phyloP scores from a whole-genome alignment of 1,139 yeast species.

The Magnusiomyces sp. region DNA sequence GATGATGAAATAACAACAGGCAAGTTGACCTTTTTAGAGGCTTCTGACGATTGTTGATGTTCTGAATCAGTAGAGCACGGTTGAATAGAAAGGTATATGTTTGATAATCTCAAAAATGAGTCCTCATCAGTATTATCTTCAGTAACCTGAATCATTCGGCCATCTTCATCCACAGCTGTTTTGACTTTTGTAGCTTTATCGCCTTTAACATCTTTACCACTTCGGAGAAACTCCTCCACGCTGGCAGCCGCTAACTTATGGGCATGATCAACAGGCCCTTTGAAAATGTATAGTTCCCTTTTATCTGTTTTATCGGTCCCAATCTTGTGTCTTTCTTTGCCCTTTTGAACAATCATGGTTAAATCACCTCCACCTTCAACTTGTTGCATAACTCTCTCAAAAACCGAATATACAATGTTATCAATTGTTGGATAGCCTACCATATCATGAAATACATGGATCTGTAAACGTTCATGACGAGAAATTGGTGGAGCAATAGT shows the following conservation, averaged over 20 bases:
- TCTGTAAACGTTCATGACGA: conserved; percentile 65
- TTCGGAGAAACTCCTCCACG: conserved; percentile 52
- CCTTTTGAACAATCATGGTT: conserved; percentile 43
- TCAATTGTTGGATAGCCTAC: conserved; percentile 63
- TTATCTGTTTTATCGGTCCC: conserved; percentile 32
- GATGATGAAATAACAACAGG: conserved; percentile 21
- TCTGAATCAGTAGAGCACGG: conserved; percentile 40
- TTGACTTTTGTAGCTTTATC: conserved; percentile 3
- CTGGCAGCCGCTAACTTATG: conserved; percentile 83
- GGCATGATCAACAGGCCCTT: conserved; percentile 77
- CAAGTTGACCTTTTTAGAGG: conserved; percentile 18
- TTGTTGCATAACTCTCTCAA: conserved; percentile 78
- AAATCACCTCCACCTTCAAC: conserved; percentile 74
- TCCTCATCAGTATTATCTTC: conserved; percentile 13
- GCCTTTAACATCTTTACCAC: conserved; percentile 17
- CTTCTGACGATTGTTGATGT: conserved; percentile 32
- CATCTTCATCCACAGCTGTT: conserved; percentile 14
- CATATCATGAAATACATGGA: conserved; percentile 79
- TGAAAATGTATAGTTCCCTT: conserved; percentile 58
- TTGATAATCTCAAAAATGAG: conserved; percentile 40
- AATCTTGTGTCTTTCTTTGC: conserved; percentile 32
- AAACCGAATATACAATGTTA: conserved; percentile 54
- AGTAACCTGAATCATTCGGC: conserved; percentile 9
- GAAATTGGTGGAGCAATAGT: conserved; percentile 48
- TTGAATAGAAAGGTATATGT: conserved; percentile 71